A percentile compares a stretch with the other conserved stretches of the same genome.
phyloP scores from a whole-genome alignment of 2,329 filamentous ascomycete species.

The Fusarium poae region DNA sequence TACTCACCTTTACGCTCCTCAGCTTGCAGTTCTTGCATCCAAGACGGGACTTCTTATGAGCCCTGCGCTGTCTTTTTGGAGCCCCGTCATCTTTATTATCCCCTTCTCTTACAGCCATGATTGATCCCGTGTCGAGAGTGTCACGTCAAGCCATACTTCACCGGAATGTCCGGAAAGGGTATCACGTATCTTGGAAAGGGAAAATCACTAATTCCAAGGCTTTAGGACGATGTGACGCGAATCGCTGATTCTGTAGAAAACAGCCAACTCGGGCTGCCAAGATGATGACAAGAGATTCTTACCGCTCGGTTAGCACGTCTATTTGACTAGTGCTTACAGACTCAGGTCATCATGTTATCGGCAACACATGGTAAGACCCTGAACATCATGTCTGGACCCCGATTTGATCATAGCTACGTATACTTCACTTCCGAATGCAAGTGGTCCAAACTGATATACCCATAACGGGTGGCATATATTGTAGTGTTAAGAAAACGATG shows the following conservation, averaged over 20 bases:
- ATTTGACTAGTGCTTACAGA: constrained; percentile 19
- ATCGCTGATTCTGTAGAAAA: background rate
- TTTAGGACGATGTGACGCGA: background rate
- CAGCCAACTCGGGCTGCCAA: background rate
- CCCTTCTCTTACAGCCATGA: constrained; percentile 25
- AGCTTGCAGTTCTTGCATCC: constrained; percentile 70
- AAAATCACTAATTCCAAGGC: background rate
- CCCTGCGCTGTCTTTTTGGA: constrained; percentile 49
- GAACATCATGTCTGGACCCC: background rate
- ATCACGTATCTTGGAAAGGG: background rate
- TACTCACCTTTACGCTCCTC: constrained; percentile 63
- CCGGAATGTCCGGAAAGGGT: constrained; percentile 20
- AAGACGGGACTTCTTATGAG: constrained; percentile 65
- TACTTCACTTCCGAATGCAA: no score
- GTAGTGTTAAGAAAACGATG: constrained; percentile 41
- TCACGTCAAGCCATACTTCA: background rate
- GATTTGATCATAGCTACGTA: background rate
- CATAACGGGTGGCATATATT: constrained; percentile 18
- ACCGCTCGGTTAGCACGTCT: background rate
- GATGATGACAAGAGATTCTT: constrained; percentile 1
- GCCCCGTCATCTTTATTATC: constrained; percentile 1
- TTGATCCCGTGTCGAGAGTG: background rate
- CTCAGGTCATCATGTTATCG: constrained; percentile 5
- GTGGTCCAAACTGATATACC: constrained; percentile 3
- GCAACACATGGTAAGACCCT: background rate